Conservation (phyloP, 1,284 basidiomycete genomes). For the Rhodotorula mucilaginosa region DNA sequence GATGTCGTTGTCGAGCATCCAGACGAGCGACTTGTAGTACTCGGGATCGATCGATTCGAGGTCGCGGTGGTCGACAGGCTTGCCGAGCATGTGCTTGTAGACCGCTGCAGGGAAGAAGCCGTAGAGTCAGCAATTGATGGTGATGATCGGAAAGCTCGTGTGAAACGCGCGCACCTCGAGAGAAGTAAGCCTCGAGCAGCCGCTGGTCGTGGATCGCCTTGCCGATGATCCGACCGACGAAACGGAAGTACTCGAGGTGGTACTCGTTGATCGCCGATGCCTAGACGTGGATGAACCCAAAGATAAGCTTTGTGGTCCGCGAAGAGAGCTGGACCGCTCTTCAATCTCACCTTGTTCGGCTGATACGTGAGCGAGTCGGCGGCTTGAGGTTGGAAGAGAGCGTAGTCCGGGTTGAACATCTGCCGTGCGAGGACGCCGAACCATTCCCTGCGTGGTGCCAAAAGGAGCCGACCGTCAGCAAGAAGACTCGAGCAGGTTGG, state of each 20-base stretch:
- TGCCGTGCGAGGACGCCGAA: conserved; percentile 92
- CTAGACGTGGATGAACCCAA: conserved; percentile 87
- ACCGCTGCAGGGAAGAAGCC: conserved; percentile 53
- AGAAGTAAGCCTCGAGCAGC: conserved; percentile 96
- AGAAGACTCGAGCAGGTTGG: not conserved
- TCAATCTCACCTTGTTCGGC: conserved; percentile 48
- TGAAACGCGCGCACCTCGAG: conserved; percentile 57
- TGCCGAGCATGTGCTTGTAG: conserved; percentile 87
- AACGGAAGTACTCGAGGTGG: conserved; percentile 97
- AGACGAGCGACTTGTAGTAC: conserved; percentile 87
- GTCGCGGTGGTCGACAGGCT: conserved; percentile 87
- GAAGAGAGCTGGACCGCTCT: conserved; percentile 33
- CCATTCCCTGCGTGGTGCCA: conserved; percentile 26
- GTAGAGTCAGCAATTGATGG: not conserved
- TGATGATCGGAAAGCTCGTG: too few species aligned
- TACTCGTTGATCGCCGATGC: conserved; percentile 82
- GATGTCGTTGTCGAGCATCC: conserved; percentile 89
- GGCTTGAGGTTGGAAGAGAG: conserved; percentile 94
- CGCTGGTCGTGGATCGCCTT: conserved; percentile 94
- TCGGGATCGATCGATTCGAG: conserved; percentile 96
- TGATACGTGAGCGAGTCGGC: conserved; percentile 51
- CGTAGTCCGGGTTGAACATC: conserved; percentile 99
- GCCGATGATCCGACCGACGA: conserved; percentile 95
- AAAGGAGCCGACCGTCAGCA: not conserved
- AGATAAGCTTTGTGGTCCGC: conserved; percentile 53